Evolutionary conservation across 148 eudicot genomes (phyloP).

Genomic region (Silene latifolia): DNA sequence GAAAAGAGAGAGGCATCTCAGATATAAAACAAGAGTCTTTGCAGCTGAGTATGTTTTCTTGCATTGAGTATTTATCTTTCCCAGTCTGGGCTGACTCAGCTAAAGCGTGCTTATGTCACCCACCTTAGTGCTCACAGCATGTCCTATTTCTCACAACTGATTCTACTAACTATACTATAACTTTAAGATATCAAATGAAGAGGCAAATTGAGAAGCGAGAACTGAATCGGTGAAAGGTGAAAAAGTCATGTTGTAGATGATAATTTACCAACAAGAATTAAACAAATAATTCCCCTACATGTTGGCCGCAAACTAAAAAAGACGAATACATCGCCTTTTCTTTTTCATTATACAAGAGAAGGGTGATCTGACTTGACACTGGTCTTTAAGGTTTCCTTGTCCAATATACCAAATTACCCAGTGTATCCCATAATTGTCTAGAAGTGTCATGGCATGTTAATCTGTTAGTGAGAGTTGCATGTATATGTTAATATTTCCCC

Average conservation of each 20-base stretch:
- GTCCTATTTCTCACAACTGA: not conserved
- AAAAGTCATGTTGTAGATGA: not conserved
- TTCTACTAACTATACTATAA: not conserved
- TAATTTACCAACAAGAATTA: not conserved
- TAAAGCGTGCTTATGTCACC: not conserved
- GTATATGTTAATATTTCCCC: not conserved
- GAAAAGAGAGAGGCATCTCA: conserved; percentile 71
- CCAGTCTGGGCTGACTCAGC: conserved; percentile 7
- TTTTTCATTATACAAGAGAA: too few relatives aligned
- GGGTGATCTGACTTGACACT: not conserved
- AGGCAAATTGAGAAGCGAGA: not conserved
- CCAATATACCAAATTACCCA: not conserved
- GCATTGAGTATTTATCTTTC: conserved; percentile 5
- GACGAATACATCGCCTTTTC: too few relatives aligned
- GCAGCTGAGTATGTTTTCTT: conserved; percentile 86
- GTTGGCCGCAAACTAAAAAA: too few relatives aligned
- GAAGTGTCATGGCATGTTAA: not conserved
- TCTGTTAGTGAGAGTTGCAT: not conserved
- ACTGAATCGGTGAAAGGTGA: not conserved
- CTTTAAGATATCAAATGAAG: not conserved
- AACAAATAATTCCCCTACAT: not conserved
- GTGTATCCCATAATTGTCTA: not conserved
- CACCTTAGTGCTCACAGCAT: not conserved
- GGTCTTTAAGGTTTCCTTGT: not conserved
- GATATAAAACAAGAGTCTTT: conserved; percentile 90